Base-by-base conservation (phyloP, 768 basidiomycete genomes). In the Collybia sp. region DNA sequence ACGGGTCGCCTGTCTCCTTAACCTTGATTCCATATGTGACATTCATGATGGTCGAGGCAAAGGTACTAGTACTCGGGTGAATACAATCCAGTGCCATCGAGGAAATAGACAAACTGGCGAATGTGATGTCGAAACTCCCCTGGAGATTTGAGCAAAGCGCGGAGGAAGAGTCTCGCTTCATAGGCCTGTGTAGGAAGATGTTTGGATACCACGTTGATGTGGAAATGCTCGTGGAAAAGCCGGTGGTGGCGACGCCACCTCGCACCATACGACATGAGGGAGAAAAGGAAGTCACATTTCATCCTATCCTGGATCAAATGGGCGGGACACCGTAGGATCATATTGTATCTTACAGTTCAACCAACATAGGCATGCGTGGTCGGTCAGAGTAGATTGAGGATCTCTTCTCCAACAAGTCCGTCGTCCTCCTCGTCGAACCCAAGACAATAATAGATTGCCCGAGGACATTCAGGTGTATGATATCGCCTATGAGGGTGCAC, bases 241-340 rank as follows among this genome's bases (percentile, higher is more conserved):
- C 57, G 50, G 31, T 64, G 52, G 38, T 65, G 58, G 12, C 44
- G 33, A 30, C 63, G 55, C 69, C 68, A 69, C 39, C 33, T 30
- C 1, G 60, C 52, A 1, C 57, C 59, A 30, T 68, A 63, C 15
- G 49, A 53, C 52, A 63, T n/a, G n/a, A n/a, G n/a, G n/a, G n/a
- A n/a, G n/a, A n/a, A n/a, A n/a, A n/a, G n/a, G n/a, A n/a, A n/a
- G n/a, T n/a, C n/a, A n/a, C n/a, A n/a, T n/a, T n/a, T n/a, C n/a
- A n/a, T n/a, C n/a, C n/a, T n/a, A n/a, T n/a, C n/a, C n/a, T n/a
- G n/a, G n/a, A n/a, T n/a, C n/a, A n/a, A n/a, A n/a, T n/a, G n/a
- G n/a, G n/a, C n/a, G n/a, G n/a, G n/a, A n/a, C n/a, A n/a, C n/a
- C n/a, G n/a, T n/a, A n/a, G n/a, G n/a, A n/a, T n/a, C n/a, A n/a